These are phyloP conservation scores for Suillus discolor DNA, from an alignment of 768 basidiomycete genomes.

Conservation along the genomic window DNA sequence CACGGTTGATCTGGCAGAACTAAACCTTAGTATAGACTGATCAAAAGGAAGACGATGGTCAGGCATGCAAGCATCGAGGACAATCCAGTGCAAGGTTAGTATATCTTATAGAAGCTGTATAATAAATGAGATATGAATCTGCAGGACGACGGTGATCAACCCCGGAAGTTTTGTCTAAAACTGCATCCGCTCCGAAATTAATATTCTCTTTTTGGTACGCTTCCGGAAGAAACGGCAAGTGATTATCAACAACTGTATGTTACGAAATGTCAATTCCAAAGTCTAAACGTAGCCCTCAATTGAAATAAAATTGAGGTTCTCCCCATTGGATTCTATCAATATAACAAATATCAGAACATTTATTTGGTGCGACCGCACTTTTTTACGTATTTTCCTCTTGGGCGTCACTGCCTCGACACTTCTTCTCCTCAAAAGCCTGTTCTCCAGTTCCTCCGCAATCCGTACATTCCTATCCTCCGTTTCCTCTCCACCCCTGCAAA, in stretches of 20 bases:
- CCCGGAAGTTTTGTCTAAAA: not conserved
- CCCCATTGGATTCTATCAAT: slow-evolving; percentile 27
- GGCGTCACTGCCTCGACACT: slow-evolving; percentile 38
- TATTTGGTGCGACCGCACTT: slow-evolving; percentile 17
- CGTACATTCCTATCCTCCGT: slow-evolving; percentile 24
- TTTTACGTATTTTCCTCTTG: slow-evolving; percentile 36
- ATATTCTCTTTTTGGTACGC: not conserved
- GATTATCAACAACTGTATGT: slow-evolving; percentile 5
- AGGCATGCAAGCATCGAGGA: slow-evolving; percentile 7
- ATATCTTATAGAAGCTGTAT: not conserved
- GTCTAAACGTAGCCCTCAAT: slow-evolving; percentile 34
- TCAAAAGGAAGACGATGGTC: not conserved
- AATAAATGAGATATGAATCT: not conserved
- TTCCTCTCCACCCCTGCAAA: slow-evolving; percentile 30
- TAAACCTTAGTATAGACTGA: slow-evolving; percentile 13
- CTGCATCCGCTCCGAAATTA: slow-evolving; percentile 9
- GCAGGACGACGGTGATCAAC: not conserved
- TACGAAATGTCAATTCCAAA: slow-evolving; percentile 19
- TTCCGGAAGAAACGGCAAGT: slow-evolving; percentile 8
- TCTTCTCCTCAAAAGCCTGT: slow-evolving; percentile 36
- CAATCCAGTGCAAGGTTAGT: not conserved
- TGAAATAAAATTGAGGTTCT: slow-evolving; percentile 35
- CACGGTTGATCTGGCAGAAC: slow-evolving; percentile 14
- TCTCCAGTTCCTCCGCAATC: slow-evolving; percentile 27
- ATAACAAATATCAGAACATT: slow-evolving; percentile 26